Percentiles rank a stretch among this genome's conserved stretches.
Conservation (phyloP, 1,284 basidiomycete species). For the Trichosporon asahii region DNA sequence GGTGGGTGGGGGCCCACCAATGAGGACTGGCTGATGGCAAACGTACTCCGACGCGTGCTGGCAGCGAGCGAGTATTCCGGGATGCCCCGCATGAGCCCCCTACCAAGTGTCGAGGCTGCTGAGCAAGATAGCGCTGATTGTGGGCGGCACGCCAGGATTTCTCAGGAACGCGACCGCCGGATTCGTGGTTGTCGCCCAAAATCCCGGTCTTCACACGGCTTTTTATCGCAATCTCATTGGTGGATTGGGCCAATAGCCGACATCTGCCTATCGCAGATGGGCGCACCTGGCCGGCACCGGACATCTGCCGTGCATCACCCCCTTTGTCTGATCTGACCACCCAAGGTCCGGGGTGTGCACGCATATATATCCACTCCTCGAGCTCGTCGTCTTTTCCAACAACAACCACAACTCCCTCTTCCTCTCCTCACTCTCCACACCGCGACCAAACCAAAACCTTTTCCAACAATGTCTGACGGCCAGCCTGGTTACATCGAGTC, state of each 20-base stretch:
- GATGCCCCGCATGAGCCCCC: conserved; percentile 3
- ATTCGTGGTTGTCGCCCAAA: background rate
- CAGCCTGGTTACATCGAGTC: conserved; percentile 38
- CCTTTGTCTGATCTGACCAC: background rate
- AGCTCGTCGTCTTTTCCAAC: background rate
- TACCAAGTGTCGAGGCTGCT: background rate
- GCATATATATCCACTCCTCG: conserved; percentile 4
- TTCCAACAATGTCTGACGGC: conserved; percentile 33
- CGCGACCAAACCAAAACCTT: background rate
- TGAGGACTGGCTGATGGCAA: background rate
- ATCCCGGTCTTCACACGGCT: background rate
- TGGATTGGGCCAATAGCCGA: background rate
- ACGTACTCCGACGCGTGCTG: background rate
- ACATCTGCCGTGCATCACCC: background rate
- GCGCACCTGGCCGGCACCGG: background rate
- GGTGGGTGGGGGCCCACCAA: background rate
- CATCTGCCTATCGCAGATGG: conserved; percentile 9
- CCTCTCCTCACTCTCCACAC: background rate
- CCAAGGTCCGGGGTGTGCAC: background rate
- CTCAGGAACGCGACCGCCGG: background rate
- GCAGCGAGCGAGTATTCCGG: background rate
- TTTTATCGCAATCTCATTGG: background rate
- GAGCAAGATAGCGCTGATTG: background rate
- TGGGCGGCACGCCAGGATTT: background rate
- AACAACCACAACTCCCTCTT: background rate